phyloP scores from a whole-genome alignment of 1,139 yeast species.

The Kurtzmaniella quercitrusa region DNA sequence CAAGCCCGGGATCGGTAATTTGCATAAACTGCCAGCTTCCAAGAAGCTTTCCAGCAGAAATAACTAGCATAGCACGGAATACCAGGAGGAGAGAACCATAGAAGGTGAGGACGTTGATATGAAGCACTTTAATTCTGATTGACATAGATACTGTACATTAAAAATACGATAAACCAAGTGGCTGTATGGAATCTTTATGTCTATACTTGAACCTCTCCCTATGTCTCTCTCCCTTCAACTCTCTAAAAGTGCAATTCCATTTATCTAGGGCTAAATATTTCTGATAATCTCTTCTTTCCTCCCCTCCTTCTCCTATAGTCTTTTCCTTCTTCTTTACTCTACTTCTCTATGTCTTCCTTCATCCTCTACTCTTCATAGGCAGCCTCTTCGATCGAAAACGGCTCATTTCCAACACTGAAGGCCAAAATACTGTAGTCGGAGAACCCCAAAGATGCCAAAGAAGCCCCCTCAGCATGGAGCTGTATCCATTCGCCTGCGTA shows the following conservation, averaged over 20 bases:
- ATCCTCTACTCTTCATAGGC: constrained; percentile 30
- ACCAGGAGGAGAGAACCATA: neutral
- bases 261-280: no score
- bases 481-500: constrained; percentile 40
- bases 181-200: neutral
- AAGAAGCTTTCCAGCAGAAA: constrained; percentile 2
- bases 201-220: no score
- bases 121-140: neutral
- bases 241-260: no score
- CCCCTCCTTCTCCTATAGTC: no score
- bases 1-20: constrained; percentile 8
- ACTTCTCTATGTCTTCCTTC: neutral
- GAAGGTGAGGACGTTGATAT: neutral
- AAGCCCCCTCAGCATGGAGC: constrained; percentile 19
- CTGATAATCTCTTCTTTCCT: no score
- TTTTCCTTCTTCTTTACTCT: no score
- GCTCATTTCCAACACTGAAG: constrained; percentile 36
- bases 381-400: constrained; percentile 38
- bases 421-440: constrained; percentile 39
- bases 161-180: neutral
- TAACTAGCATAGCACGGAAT: neutral
- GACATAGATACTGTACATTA: neutral
- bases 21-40: constrained; percentile 6
- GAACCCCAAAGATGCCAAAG: constrained; percentile 22
- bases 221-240: no score